Conservation (phyloP, 2,329 filamentous ascomycete genomes). For the Akanthomyces muscarius region DNA sequence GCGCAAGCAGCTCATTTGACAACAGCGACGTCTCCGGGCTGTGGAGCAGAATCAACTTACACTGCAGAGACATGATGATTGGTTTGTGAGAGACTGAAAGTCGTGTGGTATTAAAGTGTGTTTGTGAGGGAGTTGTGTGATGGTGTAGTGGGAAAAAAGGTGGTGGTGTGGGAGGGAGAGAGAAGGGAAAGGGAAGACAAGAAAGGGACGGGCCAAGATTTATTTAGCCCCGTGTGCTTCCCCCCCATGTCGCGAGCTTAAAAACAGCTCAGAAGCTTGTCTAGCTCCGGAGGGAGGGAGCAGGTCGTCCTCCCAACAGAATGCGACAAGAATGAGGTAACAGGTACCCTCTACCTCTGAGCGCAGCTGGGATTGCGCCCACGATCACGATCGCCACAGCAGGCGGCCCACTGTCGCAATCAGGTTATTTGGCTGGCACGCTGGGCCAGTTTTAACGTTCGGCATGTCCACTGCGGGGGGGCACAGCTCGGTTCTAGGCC, state of each 20-base stretch:
- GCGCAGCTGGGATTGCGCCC: not conserved
- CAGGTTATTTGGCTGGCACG: not conserved
- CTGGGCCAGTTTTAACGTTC: not conserved
- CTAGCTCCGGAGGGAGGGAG: not conserved
- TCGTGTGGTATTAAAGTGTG: slow-evolving; percentile 10
- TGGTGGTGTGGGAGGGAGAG: slow-evolving; percentile 18
- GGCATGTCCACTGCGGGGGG: slow-evolving; percentile 1
- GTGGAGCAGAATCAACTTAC: slow-evolving; percentile 35
- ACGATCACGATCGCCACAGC: slow-evolving; percentile 13
- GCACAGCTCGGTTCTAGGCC: not conserved
- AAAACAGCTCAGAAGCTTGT: slow-evolving; percentile 5
- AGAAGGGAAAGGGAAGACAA: not conserved
- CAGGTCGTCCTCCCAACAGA: not conserved
- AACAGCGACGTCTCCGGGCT: not conserved
- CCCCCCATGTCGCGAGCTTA: not conserved
- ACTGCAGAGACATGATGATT: slow-evolving; percentile 56
- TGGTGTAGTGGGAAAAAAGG: slow-evolving; percentile 7
- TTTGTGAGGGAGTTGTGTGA: slow-evolving; percentile 4
- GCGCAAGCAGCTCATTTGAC: not conserved
- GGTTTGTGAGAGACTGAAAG: not conserved
- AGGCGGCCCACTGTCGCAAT: slow-evolving; percentile 4
- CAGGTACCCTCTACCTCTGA: not conserved
- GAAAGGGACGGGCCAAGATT: slow-evolving; percentile 9
- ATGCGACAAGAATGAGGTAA: not conserved
- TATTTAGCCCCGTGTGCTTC: not conserved